Evolutionary conservation across 768 basidiomycete species (phyloP), one percentile per base, ranked within the genome.

Genomic region (Lactarius deliciosus): DNA sequence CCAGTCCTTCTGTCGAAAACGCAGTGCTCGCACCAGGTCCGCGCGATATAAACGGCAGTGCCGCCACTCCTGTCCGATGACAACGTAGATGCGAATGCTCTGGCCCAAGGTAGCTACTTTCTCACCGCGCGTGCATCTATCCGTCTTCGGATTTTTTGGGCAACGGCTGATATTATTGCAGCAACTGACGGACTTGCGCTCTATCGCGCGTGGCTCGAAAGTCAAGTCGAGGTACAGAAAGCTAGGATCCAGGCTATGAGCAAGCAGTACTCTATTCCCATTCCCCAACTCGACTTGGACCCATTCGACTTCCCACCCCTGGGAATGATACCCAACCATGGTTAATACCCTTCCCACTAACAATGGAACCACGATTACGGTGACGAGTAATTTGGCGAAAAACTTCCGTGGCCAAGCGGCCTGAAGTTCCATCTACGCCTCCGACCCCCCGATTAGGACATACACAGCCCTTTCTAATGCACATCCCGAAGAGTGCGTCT

Each of bases 181-280:
- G 61, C 62, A 0, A 20, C 57, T 20, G 58, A 50, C 30, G 32
- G 36, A 9, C 53, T 68, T 2, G 20, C 66, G 10, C 2, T 25
- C 6, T 64, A 60, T 45, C 62, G 53, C 18, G 28, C 25, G 16
- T 64, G 62, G 66, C 41, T 68, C 25, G 30, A 60, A 20, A 28
- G 32, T 13, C 57, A 60, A 30, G 25, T 68, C 30, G 32, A 34
- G 25, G 53, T 16, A 4, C 66, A 68, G 43, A 64, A 60, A 41
- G 62, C 62, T 5, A 68, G 9, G 28, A 59, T 68, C 20, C 40
- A 32, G 20, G 57, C 50, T 0, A 68, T 68, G 66, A 60, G 66
- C 58, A 36, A 25, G 5, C 20, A 56, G 13, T 64, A 28, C 43
- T 54, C 57, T n/a, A 60, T 68, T 13, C 66, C 66, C 15, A 22